Evolutionary conservation across 169 alveolate genomes (phyloP), one percentile per base, ranked within the genome.

Genomic region (Plasmodium malariae): DNA sequence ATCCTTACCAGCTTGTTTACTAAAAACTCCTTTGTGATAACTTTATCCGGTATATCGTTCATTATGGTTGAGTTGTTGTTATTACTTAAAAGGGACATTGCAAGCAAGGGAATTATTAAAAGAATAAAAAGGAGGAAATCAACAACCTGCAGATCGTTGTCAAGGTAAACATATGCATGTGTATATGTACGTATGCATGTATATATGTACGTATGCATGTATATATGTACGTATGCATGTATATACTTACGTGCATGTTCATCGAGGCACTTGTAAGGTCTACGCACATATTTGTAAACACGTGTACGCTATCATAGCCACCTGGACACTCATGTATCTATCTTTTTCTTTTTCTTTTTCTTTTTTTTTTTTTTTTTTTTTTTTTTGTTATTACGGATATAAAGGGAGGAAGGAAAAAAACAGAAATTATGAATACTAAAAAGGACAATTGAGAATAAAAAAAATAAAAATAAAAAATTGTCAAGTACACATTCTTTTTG

Each of bases 31-130:
- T 51, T 62, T 12, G 76, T 60, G 9, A 76, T 76, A 34, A 76
- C 88, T 21, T 40, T 76, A 26, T 76, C 88, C 0, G 88, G 88
- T 17, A 76, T 76, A 26, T 76, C 88, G 40, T 60, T 76, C 88
- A 76, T 76, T 4, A 76, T 76, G 14, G 88, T 76, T n/a, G 69
- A 21, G 40, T 76, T 76, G 37, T 76, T 76, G 24, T 76, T 67
- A 34, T 76, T 76, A 12, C 48, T 34, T 21, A 76, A 54, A 17
- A 76, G 74, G 40, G 73, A 62, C 48, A 76, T 76, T 26, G 88
- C 59, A 7, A 76, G 45, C 37, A 76, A 28, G 1, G 88, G 88
- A 2, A 76, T 76, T 11, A 76, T 62, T 6, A 76, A 34, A 48
- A 76, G 36, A 21, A 62, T 62, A 37, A 76, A 63, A 21, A 76